Evolutionary conservation across 179 eudicot genomes (phyloP).

Genomic region (Heliamphora pulchella): DNA sequence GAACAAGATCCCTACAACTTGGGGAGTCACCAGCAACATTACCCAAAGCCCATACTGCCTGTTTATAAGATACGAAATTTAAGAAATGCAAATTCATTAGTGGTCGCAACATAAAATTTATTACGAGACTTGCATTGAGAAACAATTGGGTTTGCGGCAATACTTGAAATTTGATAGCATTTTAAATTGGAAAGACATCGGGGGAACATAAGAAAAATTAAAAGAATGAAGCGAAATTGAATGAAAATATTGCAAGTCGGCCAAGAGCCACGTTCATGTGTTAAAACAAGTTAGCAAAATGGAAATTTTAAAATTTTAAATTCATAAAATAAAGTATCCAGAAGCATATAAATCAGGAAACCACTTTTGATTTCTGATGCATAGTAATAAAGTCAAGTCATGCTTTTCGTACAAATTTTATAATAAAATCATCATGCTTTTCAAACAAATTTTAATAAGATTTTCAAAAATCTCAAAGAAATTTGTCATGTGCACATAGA

Average conservation of each 20-base stretch:
- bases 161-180: not conserved
- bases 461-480: not conserved
- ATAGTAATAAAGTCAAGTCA: not conserved
- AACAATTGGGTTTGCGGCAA: constrained; percentile 18
- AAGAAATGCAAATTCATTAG: constrained; percentile 5
- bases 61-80: not conserved
- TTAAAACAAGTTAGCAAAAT: not conserved
- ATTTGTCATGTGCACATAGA: not conserved
- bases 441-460: not conserved
- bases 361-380: not conserved
- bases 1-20: constrained; percentile 55
- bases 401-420: too few relatives aligned
- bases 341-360: not conserved
- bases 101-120: not conserved
- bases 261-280: not conserved
- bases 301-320: not conserved
- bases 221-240: not conserved
- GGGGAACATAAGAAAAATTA: not conserved
- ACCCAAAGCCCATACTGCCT: constrained; percentile 69
- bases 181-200: not conserved
- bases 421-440: not conserved
- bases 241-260: not conserved
- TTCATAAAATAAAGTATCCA: not conserved
- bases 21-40: constrained; percentile 67
- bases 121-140: constrained; percentile 18